Evolutionary conservation across 164 flowering plant species (phyloP), one percentile per base, ranked within the genome.

Genomic region (Stephania japonica): DNA sequence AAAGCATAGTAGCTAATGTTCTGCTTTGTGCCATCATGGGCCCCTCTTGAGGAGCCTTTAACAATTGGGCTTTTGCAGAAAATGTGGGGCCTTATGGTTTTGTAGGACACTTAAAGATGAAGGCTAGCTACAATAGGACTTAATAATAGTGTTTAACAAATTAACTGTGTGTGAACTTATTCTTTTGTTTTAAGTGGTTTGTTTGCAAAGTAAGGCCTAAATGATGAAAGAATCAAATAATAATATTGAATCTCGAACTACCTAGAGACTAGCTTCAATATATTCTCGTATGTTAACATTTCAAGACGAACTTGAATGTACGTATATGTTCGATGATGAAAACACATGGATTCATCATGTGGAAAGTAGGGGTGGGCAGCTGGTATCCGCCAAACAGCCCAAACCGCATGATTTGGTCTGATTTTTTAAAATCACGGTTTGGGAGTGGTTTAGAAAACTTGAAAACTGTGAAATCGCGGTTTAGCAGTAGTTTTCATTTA

Each of bases 91-190:
- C 26, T 44, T 66, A 62, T 27, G 18, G 9, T 67, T 75, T 18
- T 70, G 56, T 38, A 66, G 21, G 69, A 68, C 66, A 42, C 41
- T 32, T 32, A 64, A 59, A 16, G 69, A 62, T 21, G 50, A 72
- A 26, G 43, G 68, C 68, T 50, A 72, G n/a, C 18, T 56, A 47
- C 13, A 12, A 41, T 61, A 18, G 68, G 53, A 75, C 23, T 73
- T 81, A 69, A 76, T 75, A 75, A 64, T 38, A 62, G 61, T 42
- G 66, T 11, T 61, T 61, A 56, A 56, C 38, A 32, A 32, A 2
- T 19, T n/a, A 56, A 13, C 62, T 16, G 4, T 56, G 62, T 56
- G 62, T 3, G 23, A 56, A 56, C 62, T 14, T 56, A 56, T 56
- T 56, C 62, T 14, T 56, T 56, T 56, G 62, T 56, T 56, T 56